phyloP scores from a whole-genome alignment of 1,284 basidiomycete species.

The Wolfiporia cocos region DNA sequence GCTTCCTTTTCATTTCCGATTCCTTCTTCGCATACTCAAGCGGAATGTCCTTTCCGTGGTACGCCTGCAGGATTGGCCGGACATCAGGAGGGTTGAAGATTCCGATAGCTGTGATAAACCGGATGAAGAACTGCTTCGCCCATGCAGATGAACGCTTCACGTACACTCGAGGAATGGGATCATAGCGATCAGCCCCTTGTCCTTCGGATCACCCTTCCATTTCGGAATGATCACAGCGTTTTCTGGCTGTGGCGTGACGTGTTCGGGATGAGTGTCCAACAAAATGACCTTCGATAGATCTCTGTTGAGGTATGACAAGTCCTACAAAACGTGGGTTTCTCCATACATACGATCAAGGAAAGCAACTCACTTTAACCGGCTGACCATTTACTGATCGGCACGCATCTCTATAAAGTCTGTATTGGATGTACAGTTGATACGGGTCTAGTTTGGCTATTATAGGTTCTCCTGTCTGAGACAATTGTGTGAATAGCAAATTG shows the following conservation, averaged over 20 bases:
- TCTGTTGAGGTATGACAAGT: slow-evolving; percentile 89
- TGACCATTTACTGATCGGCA: slow-evolving; percentile 76
- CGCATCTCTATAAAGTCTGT: slow-evolving; percentile 89
- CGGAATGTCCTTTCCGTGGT: slow-evolving; percentile 85
- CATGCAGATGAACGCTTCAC: no score
- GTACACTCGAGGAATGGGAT: slow-evolving; percentile 97
- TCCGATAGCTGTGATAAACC: slow-evolving; percentile 60
- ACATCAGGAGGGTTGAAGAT: slow-evolving; percentile 86
- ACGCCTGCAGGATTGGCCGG: slow-evolving; percentile 80
- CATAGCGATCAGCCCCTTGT: slow-evolving; percentile 81
- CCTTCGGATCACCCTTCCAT: slow-evolving; percentile 82
- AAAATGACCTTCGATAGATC: slow-evolving; percentile 89
- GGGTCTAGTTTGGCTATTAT: slow-evolving; percentile 94
- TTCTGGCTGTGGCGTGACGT: slow-evolving; percentile 79
- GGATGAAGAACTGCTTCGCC: no score
- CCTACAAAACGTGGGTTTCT: slow-evolving; percentile 37
- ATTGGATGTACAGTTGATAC: slow-evolving; percentile 84
- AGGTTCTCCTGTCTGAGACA: slow-evolving; percentile 74
- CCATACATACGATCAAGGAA: not conserved
- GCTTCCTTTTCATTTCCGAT: slow-evolving; percentile 69
- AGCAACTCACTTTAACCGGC: slow-evolving; percentile 64
- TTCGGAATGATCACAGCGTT: slow-evolving; percentile 84
- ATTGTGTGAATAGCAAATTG: not conserved
- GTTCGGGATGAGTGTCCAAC: slow-evolving; percentile 82
- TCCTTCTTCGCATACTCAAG: slow-evolving; percentile 87